Percentiles rank a stretch among this genome's conserved stretches.
Conservation (phyloP, 768 basidiomycete genomes). For the Macrocybe gigantea region DNA sequence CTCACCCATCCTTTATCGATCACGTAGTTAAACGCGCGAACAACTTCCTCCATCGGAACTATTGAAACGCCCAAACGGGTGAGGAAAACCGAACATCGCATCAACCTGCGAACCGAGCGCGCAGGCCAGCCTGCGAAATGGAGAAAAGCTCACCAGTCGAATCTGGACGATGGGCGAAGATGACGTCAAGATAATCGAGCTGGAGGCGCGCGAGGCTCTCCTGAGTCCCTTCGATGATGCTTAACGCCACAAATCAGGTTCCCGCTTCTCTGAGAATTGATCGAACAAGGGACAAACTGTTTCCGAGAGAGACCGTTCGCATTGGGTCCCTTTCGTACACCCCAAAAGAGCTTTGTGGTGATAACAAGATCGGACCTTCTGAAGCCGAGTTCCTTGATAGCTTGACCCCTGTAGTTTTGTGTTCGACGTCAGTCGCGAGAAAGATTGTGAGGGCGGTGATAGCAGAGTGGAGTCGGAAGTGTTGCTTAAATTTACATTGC, state of each 20-base stretch:
- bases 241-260: constrained; percentile 11
- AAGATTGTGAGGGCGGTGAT: no score
- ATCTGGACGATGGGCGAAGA: constrained; percentile 63
- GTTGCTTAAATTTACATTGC: constrained; percentile 46
- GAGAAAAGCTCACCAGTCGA: constrained; percentile 31
- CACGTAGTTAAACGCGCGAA: constrained; percentile 70
- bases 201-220: constrained; percentile 58
- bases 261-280: background rate
- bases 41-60: constrained; percentile 67
- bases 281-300: constrained; percentile 31
- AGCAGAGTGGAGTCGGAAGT: background rate
- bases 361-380: constrained; percentile 62
- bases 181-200: constrained; percentile 65
- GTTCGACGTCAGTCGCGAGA: background rate
- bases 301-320: constrained; percentile 48
- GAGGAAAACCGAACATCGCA: background rate
- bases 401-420: constrained; percentile 41
- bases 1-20: constrained; percentile 62
- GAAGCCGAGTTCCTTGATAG: constrained; percentile 65
- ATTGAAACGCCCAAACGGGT: background rate
- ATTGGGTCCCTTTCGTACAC: constrained; percentile 50
- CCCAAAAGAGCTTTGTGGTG: constrained; percentile 75
- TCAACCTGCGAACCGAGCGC: background rate
- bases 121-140: background rate
- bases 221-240: constrained; percentile 67